phyloP scores from a whole-genome alignment of 2,329 filamentous ascomycete species.

The Mycosphaerella arachidis region DNA sequence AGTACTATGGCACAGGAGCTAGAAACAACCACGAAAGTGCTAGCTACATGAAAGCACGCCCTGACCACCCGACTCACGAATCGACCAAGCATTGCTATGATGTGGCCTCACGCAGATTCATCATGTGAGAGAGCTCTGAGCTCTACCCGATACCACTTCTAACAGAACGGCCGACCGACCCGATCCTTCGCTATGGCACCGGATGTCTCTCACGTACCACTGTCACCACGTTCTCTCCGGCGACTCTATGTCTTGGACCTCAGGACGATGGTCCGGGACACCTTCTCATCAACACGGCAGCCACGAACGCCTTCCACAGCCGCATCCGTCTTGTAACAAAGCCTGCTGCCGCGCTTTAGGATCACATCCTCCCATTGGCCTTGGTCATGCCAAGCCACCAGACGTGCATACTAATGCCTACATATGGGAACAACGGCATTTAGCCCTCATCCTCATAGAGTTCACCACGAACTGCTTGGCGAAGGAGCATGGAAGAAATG shows the following conservation, averaged over 20 bases:
- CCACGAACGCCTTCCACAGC: background rate
- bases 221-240: background rate
- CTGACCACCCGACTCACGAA: background rate
- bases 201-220: background rate
- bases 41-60: background rate
- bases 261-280: background rate
- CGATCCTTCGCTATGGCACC: background rate
- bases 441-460: background rate
- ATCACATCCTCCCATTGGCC: background rate
- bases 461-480: background rate
- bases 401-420: background rate
- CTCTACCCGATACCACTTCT: background rate
- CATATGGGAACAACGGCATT: background rate
- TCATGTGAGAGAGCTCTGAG: background rate
- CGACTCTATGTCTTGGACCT: background rate
- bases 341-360: background rate
- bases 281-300: background rate
- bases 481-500: background rate
- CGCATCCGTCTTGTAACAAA: background rate
- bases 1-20: no score
- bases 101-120: background rate
- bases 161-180: background rate
- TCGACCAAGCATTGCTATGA: background rate
- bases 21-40: background rate
- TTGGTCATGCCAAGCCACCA: background rate